Evolutionary conservation across 2,329 filamentous ascomycete genomes (phyloP), one percentile per base, ranked within the genome.

Genomic region (Fusarium torulosum): DNA sequence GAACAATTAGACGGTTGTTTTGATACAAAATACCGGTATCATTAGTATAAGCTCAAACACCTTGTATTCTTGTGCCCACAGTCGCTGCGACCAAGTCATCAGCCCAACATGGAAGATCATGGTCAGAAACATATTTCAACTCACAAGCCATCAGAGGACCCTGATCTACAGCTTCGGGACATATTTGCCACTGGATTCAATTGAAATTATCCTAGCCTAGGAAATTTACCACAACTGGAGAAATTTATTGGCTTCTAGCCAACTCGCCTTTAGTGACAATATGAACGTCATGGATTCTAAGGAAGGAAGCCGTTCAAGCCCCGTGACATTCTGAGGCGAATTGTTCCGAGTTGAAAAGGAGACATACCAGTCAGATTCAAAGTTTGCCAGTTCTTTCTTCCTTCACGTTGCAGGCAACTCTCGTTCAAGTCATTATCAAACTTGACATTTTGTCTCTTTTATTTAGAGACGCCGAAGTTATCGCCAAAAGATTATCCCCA

Each of bases 241-340:
- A 38, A 64, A 40, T 44, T 37, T 40, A 31, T 27, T 27, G 19
- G 19, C 37, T 59, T 20, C 20, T 43, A 21, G 19, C 20, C 2
- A n/a, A 38, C 38, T 58, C 20, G 25, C 20, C 47, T 35, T 41
- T 46, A 21, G 51, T 54, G 50, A 47, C 31, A 45, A 52, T 56
- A 33, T 66, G 44, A 38, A 61, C 63, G 63, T 66, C 61, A 66
- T 66, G 50, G 63, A 62, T 37, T 66, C 21, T 6, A 8, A 4
- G 10, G 10, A 49, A 14, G 13, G 19, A 38, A 27, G 6, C n/a
- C 20, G 38, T 63, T 33, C 7, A 6, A n/a, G 20, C n/a, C 54
- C 41, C 50, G 25, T 61, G 44, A 66, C 47, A n/a, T 8, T n/a
- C n/a, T 33, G 31, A 62, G 56, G 51, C 62, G 29, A 66, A 41